Percentiles rank a stretch among this genome's conserved stretches.
phyloP scores from a whole-genome alignment of 78 protist genomes.

The Dictyostelium discoideum region DNA sequence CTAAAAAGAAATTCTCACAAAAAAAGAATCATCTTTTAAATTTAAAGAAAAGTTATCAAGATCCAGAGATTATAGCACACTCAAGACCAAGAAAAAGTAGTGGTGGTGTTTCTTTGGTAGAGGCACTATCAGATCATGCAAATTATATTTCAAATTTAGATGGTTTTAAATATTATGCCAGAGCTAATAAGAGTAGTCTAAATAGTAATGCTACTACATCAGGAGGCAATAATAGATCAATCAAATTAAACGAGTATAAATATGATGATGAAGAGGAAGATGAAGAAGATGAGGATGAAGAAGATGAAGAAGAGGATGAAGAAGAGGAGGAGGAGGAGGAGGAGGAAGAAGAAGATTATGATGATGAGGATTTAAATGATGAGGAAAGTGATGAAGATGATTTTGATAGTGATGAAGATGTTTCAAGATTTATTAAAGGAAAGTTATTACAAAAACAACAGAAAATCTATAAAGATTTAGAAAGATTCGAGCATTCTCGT shows the following conservation, averaged over 20 bases:
- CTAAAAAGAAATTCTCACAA: conserved; percentile 35
- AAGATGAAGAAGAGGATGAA: not conserved
- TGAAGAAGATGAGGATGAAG: not conserved
- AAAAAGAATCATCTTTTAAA: conserved; percentile 17
- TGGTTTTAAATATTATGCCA: not conserved
- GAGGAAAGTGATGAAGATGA: conserved; percentile 51
- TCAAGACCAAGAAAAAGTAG: conserved; percentile 30
- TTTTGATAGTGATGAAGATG: conserved; percentile 31
- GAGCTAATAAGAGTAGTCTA: not conserved
- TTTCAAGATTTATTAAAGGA: not conserved
- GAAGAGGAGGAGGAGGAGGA: not conserved
- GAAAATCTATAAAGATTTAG: conserved; percentile 15
- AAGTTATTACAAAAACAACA: conserved; percentile 21
- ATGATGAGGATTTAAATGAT: conserved; percentile 37
- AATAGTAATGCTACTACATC: not conserved
- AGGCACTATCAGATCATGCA: conserved; percentile 14
- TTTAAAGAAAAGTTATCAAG: conserved; percentile 18
- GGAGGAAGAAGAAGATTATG: not conserved
- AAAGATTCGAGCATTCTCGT: conserved; percentile 11
- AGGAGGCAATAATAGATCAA: not conserved
- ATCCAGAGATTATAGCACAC: not conserved
- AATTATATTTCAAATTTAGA: conserved; percentile 19
- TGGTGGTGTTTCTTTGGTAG: not conserved
- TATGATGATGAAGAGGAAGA: not conserved
- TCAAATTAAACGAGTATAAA: conserved; percentile 9